A percentile compares a stretch with the other conserved stretches of the same genome.
Evolutionary conservation across 306 rosid species (phyloP).

Genomic region (Vigna reflexopilosa): DNA sequence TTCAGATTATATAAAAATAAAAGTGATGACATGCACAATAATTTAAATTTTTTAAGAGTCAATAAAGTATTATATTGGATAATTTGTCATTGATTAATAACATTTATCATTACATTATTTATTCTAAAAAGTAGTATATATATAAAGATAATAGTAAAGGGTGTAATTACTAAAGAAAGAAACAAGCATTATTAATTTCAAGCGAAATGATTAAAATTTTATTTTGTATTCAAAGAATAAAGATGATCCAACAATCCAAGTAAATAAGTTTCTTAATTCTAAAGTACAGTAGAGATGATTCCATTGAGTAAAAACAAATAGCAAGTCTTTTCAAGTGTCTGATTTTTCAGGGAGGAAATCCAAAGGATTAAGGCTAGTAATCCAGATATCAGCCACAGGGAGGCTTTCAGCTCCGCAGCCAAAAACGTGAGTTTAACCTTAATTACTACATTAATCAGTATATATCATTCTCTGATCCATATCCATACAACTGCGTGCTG

Average conservation of each 20-base stretch:
- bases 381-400: slow-evolving; percentile 96
- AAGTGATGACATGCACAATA: background rate
- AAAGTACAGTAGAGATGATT: background rate
- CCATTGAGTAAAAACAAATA: slow-evolving; percentile 16
- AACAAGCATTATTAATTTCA: background rate
- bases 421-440: slow-evolving; percentile 77
- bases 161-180: background rate
- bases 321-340: background rate
- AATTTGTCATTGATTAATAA: background rate
- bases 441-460: background rate
- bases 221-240: background rate
- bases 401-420: slow-evolving; percentile 97
- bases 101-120: background rate
- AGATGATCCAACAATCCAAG: background rate
- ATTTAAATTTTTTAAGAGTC: background rate
- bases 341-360: slow-evolving; percentile 84
- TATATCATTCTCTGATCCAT: too few species aligned
- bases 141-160: background rate
- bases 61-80: background rate
- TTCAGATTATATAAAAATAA: background rate
- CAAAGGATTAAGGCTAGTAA: slow-evolving; percentile 97
- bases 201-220: background rate
- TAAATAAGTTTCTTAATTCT: background rate
- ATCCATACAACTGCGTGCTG: background rate
- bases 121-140: background rate